Evolutionary conservation across 805 yeast genomes (phyloP), one percentile per base, ranked within the genome.

Genomic region (Nakazawaea holstii): DNA sequence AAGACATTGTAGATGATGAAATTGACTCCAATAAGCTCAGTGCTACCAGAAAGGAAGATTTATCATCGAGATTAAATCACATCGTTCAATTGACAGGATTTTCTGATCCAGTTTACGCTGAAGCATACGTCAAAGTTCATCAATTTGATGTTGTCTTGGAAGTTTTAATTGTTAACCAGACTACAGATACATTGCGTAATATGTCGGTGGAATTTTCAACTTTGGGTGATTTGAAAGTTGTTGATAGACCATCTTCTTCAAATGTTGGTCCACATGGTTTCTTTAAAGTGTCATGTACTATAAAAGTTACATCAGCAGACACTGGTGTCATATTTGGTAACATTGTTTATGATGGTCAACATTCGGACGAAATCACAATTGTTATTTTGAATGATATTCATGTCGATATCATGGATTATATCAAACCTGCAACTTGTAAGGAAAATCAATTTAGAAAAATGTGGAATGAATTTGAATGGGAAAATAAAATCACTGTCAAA

Each of bases 401-500:
- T 63, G 91, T 94, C 50, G 97, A 94, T 64, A 87, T 94, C 46
- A 88, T 94, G 90, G 98, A 94, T 67, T 94, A 94, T 70, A 90
- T 94, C 66, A 89, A 88, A 64, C 97, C 99, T 17, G 94, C 95
- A n/a, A 76, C 79, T 24, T 87, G 96, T 65, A 72, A 90, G 13
- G 98, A 92, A 68, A 80, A 82, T 39, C 85, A 80, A 56, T 94
- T 94, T 86, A 86, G 99, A 61, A 79, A 82, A 59, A 92, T 91
- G 98, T 94, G 99, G 99, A 89, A 90, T 64, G 97, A 91, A 65
- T 94, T 95, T 63, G 99, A 94, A 70, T 94, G 99, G 99, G 99
- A 94, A 68, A 94, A 94, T 73, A 94, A 94, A 73, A 91, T 94
- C 57, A 87, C 91, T 51, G 87, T 94, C 62, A 82, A 84, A 55